These are phyloP conservation scores for Sphaerostilbella broomeana DNA, from an alignment of 2,329 filamentous ascomycete species.

Conservation along the genomic window DNA sequence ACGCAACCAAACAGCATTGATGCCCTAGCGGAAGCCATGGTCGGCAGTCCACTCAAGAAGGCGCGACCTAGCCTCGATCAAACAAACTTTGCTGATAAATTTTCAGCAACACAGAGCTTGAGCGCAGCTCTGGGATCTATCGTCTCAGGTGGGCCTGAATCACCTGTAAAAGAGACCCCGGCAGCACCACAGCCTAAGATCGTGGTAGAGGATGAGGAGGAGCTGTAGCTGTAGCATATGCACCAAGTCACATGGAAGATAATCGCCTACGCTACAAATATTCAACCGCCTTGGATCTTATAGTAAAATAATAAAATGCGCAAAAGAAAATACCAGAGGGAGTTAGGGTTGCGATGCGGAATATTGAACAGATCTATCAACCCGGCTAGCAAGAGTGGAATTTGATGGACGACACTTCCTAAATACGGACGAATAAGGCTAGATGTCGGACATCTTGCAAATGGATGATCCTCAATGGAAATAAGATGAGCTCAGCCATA, in stretches of 20 bases:
- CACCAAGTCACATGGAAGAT: no score
- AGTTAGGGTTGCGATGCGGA: slow-evolving; percentile 1
- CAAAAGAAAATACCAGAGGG: slow-evolving; percentile 6
- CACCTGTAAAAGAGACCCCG: slow-evolving; percentile 17
- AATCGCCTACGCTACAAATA: no score
- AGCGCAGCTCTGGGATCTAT: slow-evolving; percentile 30
- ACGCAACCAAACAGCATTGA: slow-evolving; percentile 24
- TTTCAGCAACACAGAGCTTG: slow-evolving; percentile 26
- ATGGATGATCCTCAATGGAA: no score
- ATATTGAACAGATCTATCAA: slow-evolving; percentile 3
- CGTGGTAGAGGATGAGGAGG: slow-evolving; percentile 33
- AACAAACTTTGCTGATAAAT: slow-evolving; percentile 19
- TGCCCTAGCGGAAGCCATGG: slow-evolving; percentile 32
- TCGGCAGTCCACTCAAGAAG: slow-evolving; percentile 71
- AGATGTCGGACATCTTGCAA: slow-evolving; percentile 1
- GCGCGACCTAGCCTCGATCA: slow-evolving; percentile 54
- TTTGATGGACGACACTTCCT: slow-evolving; percentile 12
- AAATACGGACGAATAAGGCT: slow-evolving; percentile 5
- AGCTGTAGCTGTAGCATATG: slow-evolving; percentile 34
- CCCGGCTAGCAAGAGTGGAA: slow-evolving; percentile 4
- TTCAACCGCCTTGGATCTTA: neutral
- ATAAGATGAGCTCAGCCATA: no score
- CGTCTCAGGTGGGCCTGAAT: slow-evolving; percentile 19
- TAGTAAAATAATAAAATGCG: slow-evolving; percentile 8
- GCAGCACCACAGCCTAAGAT: slow-evolving; percentile 20